These are phyloP conservation scores for Ophiostoma ulmi DNA, from an alignment of 2,329 filamentous ascomycete genomes.

Conservation along the genomic window DNA sequence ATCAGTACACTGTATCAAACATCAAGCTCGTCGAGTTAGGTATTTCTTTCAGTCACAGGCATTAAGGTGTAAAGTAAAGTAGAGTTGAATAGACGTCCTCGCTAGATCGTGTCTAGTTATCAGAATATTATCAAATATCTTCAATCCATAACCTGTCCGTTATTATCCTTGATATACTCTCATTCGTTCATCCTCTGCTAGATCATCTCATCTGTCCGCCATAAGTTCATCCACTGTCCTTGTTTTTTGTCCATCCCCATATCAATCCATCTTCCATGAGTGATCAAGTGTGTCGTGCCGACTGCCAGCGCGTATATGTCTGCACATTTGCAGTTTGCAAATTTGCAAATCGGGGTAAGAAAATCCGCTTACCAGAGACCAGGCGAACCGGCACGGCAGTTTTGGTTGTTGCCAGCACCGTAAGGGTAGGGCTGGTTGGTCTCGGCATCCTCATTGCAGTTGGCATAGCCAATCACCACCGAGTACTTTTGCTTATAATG, in stretches of 20 bases:
- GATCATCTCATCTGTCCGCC: neutral
- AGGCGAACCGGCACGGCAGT: conserved; percentile 6
- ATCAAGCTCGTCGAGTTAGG: too few species aligned
- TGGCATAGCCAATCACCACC: conserved; percentile 23
- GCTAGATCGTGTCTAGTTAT: neutral
- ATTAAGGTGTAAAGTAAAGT: neutral
- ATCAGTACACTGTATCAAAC: too few species aligned
- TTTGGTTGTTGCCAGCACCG: conserved; percentile 18
- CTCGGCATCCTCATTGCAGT: conserved; percentile 18
- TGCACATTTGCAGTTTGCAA: too few species aligned
- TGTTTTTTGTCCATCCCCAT: neutral
- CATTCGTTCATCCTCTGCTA: neutral
- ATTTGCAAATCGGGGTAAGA: too few species aligned
- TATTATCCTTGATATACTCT: neutral
- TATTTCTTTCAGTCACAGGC: neutral
- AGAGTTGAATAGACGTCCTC: neutral
- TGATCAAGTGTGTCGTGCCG: neutral
- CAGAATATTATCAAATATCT: neutral
- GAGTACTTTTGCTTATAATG: conserved; percentile 21
- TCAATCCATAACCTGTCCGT: neutral
- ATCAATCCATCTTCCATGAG: neutral
- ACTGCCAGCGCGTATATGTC: neutral
- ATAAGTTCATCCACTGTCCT: neutral
- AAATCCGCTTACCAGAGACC: conserved; percentile 1
- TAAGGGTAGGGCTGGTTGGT: conserved; percentile 18